Percentiles rank a stretch among this genome's conserved stretches.
Conservation (phyloP, 1,139 yeast genomes). For the Protomyces lactucae-debilis region DNA sequence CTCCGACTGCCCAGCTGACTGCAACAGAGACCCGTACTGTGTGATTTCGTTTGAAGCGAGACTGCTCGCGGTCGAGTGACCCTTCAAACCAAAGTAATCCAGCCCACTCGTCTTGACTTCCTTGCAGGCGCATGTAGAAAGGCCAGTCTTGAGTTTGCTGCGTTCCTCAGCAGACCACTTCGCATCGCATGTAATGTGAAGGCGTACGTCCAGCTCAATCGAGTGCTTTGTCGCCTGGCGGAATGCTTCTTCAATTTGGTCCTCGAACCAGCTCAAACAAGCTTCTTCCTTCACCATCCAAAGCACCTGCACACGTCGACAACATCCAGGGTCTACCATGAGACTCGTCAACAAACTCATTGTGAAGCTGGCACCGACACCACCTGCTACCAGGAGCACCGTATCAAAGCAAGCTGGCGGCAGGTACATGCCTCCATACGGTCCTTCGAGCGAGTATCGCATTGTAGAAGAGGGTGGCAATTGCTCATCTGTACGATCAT, state of each 20-base stretch:
- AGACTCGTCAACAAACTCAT: conserved; percentile 28
- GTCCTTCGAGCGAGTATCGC: conserved; percentile 34
- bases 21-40: neutral
- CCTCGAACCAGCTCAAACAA: conserved; percentile 23
- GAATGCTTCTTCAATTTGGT: conserved; percentile 1
- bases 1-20: neutral
- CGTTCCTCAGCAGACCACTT: neutral
- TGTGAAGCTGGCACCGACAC: conserved; percentile 32
- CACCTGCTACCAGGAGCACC: conserved; percentile 31
- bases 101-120: neutral
- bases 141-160: neutral
- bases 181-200: conserved; percentile 14
- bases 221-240: neutral
- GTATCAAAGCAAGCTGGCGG: conserved; percentile 30
- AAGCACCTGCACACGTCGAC: conserved; percentile 23
- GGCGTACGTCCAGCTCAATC: neutral
- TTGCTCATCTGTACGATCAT: neutral
- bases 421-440: conserved; percentile 33
- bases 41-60: neutral
- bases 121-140: neutral
- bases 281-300: conserved; percentile 30
- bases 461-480: conserved; percentile 2
- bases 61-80: neutral
- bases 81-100: neutral
- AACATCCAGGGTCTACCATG: conserved; percentile 3